These are phyloP conservation scores for Suillus weaverae DNA, from an alignment of 768 basidiomycete species.

Conservation along the genomic window DNA sequence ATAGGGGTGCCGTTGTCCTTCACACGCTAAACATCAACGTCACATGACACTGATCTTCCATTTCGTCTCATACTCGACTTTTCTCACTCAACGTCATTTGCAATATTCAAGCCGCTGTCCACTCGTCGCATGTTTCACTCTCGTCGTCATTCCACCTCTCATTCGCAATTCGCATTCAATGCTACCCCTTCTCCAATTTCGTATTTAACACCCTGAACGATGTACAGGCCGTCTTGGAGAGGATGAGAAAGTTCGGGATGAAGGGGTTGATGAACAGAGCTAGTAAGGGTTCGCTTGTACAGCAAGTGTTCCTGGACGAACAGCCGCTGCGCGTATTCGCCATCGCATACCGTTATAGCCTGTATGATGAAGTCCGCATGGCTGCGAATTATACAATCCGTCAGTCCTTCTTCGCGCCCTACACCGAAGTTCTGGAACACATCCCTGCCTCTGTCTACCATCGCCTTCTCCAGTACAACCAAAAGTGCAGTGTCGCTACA, in stretches of 20 bases:
- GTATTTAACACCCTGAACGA: slow-evolving; percentile 33
- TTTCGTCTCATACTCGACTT: too few relatives aligned
- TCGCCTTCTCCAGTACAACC: slow-evolving; percentile 37
- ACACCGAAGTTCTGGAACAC: slow-evolving; percentile 37
- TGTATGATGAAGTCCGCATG: slow-evolving; percentile 32
- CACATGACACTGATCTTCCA: too few relatives aligned
- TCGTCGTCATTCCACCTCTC: too few relatives aligned
- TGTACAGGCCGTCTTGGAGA: slow-evolving; percentile 34
- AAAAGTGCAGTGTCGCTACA: slow-evolving; percentile 32
- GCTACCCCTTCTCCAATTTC: slow-evolving; percentile 38
- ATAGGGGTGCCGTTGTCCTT: too few relatives aligned
- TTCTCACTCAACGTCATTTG: too few relatives aligned
- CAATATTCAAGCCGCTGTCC: too few relatives aligned
- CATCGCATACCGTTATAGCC: slow-evolving; percentile 37
- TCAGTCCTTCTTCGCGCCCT: slow-evolving; percentile 35
- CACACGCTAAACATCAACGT: too few relatives aligned
- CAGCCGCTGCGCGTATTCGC: slow-evolving; percentile 40
- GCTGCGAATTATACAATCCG: slow-evolving; percentile 38
- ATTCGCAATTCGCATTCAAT: too few relatives aligned
- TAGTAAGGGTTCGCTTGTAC: slow-evolving; percentile 26
- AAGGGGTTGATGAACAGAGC: slow-evolving; percentile 30
- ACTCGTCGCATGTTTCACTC: too few relatives aligned
- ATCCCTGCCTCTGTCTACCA: slow-evolving; percentile 39
- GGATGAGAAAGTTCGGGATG: slow-evolving; percentile 43
- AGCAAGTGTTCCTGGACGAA: slow-evolving; percentile 26